Evolutionary conservation across 2,329 filamentous ascomycete species (phyloP), one percentile per base, ranked within the genome.

Genomic region (Trichocomaceae sp.): DNA sequence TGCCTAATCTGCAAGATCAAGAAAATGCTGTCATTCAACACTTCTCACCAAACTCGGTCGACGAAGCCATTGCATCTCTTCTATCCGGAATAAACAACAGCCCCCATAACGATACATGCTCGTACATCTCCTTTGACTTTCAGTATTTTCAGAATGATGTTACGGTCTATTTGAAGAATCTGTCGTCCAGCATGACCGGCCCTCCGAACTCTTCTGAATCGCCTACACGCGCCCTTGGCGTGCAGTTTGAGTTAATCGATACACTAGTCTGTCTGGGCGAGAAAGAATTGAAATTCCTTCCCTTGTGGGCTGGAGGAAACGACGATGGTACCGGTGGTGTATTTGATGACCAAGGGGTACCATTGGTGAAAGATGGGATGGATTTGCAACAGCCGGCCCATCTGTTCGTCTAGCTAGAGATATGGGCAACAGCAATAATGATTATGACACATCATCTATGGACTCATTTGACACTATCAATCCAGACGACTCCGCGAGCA

Each of bases 251-350:
- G 3, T 29, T 67, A 0, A 70, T 70, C 10, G 70, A 75, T 48
- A 73, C 66, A 1, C 66, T 85, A 0, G 73, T 84, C 0, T 76
- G 73, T 5, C 73, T 87, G 1, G 69, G 70, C 0, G 75, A 81
- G 3, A 70, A 79, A 1, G 84, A 88, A 68, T 77, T 81, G 59
- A 79, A 79, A 55, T 87, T 78, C 59, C 72, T 87, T 2, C 84
- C 85, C 0, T 70, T 86, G 3, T 87, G 83, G 83, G 83, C 83
- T 0, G 83, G 80, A 3, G 84, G 79, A 1, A 67, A 75, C 29
- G 75, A 80, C 48, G 79, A 81, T 54, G 79, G 71, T 0, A 73
- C 71, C 0, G 79, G 78, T 2, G 77, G 73, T 13, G 76, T 80
- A 1, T 81, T 75, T 59, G 67, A 65, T 0, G 71, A 73, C 45